Conservation (phyloP, 1,139 yeast species). For the Scheffersomyces parashehatae region DNA sequence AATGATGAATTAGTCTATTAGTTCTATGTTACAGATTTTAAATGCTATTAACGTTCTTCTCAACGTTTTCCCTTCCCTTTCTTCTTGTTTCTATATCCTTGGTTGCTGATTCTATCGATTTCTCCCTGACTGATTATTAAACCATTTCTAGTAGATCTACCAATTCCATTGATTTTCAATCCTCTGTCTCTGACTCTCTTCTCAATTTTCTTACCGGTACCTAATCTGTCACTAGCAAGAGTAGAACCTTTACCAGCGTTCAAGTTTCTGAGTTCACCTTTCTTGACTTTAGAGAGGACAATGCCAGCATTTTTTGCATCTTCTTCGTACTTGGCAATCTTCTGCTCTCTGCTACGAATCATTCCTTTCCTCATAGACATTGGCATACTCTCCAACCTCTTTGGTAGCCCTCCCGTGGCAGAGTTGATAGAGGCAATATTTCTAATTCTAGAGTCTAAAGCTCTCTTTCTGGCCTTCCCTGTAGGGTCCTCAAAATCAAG, state of each 20-base stretch:
- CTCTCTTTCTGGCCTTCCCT: constrained; percentile 77
- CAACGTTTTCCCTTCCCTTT: constrained; percentile 6
- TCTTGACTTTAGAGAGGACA: constrained; percentile 62
- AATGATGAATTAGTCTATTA: no score
- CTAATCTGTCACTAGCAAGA: constrained; percentile 55
- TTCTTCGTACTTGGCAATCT: constrained; percentile 59
- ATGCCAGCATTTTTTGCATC: constrained; percentile 91
- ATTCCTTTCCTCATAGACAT: constrained; percentile 87
- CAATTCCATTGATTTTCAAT: constrained; percentile 73
- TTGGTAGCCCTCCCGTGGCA: constrained; percentile 34
- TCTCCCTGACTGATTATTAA: constrained; percentile 72
- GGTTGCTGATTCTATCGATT: constrained; percentile 47
- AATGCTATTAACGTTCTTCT: constrained; percentile 1
- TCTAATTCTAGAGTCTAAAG: constrained; percentile 68
- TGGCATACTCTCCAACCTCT: constrained; percentile 75
- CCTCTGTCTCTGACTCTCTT: constrained; percentile 68
- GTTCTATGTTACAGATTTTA: no score
- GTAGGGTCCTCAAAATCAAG: constrained; percentile 68
- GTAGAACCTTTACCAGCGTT: constrained; percentile 58
- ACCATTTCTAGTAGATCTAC: constrained; percentile 80
- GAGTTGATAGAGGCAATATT: constrained; percentile 55
- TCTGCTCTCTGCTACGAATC: constrained; percentile 55
- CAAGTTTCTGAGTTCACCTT: constrained; percentile 62
- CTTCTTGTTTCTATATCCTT: constrained; percentile 11
- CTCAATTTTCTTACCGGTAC: constrained; percentile 41